These are phyloP conservation scores for Fraxinus albicans DNA, from an alignment of 305 asterid genomes.

Conservation along the genomic window DNA sequence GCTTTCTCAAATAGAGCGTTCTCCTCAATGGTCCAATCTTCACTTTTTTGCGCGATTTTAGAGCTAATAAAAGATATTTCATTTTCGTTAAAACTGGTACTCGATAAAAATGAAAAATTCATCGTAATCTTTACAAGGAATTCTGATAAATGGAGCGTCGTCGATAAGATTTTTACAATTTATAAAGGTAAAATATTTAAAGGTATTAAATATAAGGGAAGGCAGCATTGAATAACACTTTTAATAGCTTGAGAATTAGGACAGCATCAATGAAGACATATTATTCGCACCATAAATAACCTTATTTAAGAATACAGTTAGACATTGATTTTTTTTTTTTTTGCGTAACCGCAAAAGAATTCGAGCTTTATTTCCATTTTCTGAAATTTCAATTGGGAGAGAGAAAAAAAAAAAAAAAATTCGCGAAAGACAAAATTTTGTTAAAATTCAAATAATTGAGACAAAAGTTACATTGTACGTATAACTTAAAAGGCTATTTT, in stretches of 20 bases:
- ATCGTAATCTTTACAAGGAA: no score
- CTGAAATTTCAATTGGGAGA: no score
- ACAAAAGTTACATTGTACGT: no score
- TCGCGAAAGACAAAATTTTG: no score
- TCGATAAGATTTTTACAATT: no score
- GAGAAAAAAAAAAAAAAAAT: no score
- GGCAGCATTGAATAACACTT: not conserved
- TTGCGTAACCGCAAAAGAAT: not conserved
- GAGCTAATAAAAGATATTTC: not conserved
- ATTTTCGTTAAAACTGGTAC: not conserved
- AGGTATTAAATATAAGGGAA: not conserved
- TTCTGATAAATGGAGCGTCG: no score
- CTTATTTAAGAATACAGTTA: not conserved
- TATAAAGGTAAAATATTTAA: no score
- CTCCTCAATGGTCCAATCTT: slow-evolving; percentile 41
- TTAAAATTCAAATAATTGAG: no score
- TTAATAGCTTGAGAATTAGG: not conserved
- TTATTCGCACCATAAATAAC: not conserved
- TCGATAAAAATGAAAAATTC: not conserved
- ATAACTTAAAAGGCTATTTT: no score
- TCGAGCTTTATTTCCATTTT: not conserved
- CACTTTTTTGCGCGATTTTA: not conserved
- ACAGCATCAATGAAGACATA: not conserved
- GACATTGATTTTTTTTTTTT: no score
- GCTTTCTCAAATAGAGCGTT: slow-evolving; percentile 35